phyloP scores from a whole-genome alignment of 805 yeast genomes.

The Vanderwaltozyma tropicalis region DNA sequence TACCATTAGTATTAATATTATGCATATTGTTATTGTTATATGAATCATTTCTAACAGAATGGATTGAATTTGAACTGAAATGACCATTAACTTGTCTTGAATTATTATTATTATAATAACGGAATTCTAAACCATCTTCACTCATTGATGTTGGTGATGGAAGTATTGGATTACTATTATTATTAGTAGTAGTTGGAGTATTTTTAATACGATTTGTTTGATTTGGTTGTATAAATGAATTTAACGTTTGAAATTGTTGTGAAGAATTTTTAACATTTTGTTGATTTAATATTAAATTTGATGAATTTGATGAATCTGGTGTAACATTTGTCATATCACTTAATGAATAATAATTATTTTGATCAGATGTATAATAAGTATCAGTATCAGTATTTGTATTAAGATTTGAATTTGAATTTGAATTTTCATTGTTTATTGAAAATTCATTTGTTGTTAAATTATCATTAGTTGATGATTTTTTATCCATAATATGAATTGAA shows the following conservation, averaged over 20 bases:
- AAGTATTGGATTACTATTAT: constrained; percentile 22
- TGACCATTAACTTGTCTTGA: neutral
- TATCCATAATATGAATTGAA: constrained; percentile 86
- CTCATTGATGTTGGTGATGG: constrained; percentile 56
- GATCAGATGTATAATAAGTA: constrained; percentile 3
- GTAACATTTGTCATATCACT: constrained; percentile 1
- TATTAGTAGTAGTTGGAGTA: no score
- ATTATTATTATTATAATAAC: constrained; percentile 1
- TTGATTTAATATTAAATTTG: neutral
- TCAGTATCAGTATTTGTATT: constrained; percentile 2
- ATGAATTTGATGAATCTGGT: neutral
- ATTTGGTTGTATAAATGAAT: constrained; percentile 2
- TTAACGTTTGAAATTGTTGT: constrained; percentile 1
- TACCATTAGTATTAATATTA: no score
- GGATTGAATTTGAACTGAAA: neutral
- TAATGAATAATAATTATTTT: constrained; percentile 1
- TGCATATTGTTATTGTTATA: neutral
- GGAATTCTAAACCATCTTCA: constrained; percentile 47
- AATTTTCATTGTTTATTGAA: neutral
- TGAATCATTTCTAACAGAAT: neutral
- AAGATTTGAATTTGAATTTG: neutral
- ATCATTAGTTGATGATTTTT: constrained; percentile 47
- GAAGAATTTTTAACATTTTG: neutral
- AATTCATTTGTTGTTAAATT: neutral
- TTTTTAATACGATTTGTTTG: no score